phyloP scores from a whole-genome alignment of 208 protist species.

The Acanthamoeba rhysodes region DNA sequence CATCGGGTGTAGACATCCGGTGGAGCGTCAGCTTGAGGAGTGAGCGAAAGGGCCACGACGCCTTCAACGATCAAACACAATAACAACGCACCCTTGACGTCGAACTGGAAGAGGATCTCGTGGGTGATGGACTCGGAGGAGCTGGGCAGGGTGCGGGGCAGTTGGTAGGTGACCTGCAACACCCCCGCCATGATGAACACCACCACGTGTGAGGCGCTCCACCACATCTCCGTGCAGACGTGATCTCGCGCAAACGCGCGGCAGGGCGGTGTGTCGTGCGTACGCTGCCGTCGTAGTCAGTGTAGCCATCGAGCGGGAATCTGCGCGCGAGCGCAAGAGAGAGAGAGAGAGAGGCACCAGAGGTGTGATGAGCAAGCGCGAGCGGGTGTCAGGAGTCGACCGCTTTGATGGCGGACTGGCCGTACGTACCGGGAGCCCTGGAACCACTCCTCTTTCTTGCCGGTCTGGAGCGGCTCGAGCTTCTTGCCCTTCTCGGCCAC shows the following conservation, averaged over 20 bases:
- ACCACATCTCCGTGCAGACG: background rate
- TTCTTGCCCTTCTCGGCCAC: conserved; percentile 38
- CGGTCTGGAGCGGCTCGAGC: conserved; percentile 18
- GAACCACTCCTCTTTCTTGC: conserved; percentile 47
- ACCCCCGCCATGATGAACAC: no score
- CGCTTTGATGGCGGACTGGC: background rate
- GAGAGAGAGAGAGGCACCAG: background rate
- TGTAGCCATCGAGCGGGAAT: conserved; percentile 39
- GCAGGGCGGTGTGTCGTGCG: background rate
- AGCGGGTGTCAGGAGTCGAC: background rate
- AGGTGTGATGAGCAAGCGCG: background rate
- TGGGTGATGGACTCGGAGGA: conserved; percentile 6
- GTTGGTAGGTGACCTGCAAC: background rate
- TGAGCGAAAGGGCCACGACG: background rate
- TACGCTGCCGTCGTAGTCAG: conserved; percentile 33
- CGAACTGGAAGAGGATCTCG: conserved; percentile 55
- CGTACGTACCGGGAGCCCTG: conserved; percentile 46
- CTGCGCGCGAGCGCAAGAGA: background rate
- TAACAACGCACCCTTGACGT: background rate
- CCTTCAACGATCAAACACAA: background rate
- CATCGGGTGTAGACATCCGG: no score
- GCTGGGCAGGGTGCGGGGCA: conserved; percentile 45
- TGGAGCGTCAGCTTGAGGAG: background rate
- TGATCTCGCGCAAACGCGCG: background rate
- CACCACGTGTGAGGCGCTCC: background rate